phyloP scores from a whole-genome alignment of 176 grass and related monocot species.

The Carex pumila region DNA sequence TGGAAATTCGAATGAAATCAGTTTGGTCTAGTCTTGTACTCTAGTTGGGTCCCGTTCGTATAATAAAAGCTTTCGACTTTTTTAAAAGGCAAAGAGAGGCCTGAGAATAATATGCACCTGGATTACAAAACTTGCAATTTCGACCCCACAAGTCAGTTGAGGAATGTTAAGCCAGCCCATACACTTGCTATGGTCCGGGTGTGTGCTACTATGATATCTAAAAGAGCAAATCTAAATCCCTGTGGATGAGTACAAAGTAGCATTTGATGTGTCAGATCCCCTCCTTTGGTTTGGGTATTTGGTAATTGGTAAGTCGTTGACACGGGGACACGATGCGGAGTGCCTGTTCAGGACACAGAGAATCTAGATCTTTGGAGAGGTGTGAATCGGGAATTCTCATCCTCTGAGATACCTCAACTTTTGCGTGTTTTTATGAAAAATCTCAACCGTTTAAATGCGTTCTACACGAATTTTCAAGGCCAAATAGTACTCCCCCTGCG shows the following conservation, averaged over 20 bases:
- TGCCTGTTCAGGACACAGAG: background rate
- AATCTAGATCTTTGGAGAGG: background rate
- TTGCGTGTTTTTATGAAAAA: no score
- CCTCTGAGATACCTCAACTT: no score
- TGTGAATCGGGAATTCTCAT: background rate
- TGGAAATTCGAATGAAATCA: slow-evolving; percentile 11
- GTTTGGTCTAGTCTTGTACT: background rate
- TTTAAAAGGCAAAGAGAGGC: background rate
- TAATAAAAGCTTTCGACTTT: background rate
- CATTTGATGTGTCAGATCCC: background rate
- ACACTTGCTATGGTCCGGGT: background rate
- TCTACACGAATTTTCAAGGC: no score
- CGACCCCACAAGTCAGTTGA: background rate
- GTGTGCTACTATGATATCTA: background rate
- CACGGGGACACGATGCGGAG: background rate
- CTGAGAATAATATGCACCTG: background rate
- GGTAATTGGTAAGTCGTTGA: background rate
- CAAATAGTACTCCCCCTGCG: no score
- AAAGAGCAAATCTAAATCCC: background rate
- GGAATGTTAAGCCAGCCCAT: background rate
- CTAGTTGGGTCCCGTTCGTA: background rate
- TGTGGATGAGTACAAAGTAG: background rate
- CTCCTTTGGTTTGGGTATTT: background rate
- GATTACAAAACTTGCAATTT: background rate
- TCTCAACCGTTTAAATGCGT: no score